Base-by-base conservation (phyloP, 2,329 filamentous ascomycete genomes). In the Dactylellina drechsleri region DNA sequence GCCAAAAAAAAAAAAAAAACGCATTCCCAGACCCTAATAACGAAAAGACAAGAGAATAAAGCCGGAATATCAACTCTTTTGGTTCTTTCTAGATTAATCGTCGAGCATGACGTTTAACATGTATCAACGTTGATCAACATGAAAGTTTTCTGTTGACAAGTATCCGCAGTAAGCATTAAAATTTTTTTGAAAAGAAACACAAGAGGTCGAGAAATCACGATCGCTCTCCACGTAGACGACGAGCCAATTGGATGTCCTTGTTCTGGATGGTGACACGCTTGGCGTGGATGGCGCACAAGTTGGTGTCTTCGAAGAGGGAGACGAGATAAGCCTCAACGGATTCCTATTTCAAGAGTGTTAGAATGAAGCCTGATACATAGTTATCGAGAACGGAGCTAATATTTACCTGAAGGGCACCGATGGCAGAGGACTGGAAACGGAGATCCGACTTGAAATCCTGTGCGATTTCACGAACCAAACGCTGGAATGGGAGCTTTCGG, bases 261-360 rank as follows among this genome's bases (percentile, higher is more conserved):
- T 90, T 90, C 85, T 94, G 94, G 85, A 98, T 98, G 82, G 94
- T 98, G 82, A 98, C 95, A 86, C 95, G 93, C 90, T 98, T 98
- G 85, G 95, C 94, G 86, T 98, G 95, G 84, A 98, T 97, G 82
- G 95, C 94, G 86, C 94, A 98, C 62, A 97, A 86, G 87, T 98
- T 98, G 85, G 94, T 97, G 83, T 98, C 94, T 85, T 98, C 93
- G 81, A 98, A 98, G 78, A 98, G 90, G 52, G 93, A 96, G 84
- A 98, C 93, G 81, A 99, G 91, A 86, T 97, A 98, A 1, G 95
- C 96, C 87, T 99, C 95, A 79, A 97, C 93, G 66, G 95, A 97
- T 87, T 99, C 95, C 86, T 99, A 8, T 36, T 94, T 40, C 36
- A 40, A 41, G 4, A 49, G 13, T n/a, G 53, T 40, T 49, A 28